These are phyloP conservation scores for Wickerhamiella dianesei DNA, from an alignment of 805 yeast genomes.

Conservation along the genomic window DNA sequence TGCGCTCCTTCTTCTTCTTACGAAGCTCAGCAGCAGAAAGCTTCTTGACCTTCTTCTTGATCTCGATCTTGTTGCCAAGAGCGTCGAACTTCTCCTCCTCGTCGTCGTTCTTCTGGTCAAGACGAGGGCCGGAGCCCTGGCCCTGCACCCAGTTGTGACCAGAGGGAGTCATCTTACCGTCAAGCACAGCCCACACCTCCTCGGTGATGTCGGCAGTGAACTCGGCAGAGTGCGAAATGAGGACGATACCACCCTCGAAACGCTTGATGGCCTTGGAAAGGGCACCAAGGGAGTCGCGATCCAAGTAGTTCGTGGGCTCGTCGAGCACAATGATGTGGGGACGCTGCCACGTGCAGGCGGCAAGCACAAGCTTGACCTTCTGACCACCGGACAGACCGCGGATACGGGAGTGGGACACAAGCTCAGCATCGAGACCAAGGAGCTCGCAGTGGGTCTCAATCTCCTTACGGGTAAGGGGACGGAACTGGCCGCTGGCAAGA, in stretches of 20 bases:
- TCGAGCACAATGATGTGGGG: constrained; percentile 98
- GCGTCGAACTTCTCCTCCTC: constrained; percentile 99
- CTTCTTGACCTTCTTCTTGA: constrained; percentile 93
- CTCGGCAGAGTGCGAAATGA: constrained; percentile 99
- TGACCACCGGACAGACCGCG: constrained; percentile 99
- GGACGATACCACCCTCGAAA: constrained; percentile 99
- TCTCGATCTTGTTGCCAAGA: constrained; percentile 98
- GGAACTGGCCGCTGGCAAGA: constrained; percentile 99
- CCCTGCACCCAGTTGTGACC: constrained; percentile 99
- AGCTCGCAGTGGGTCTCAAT: constrained; percentile 97
- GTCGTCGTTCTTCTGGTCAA: constrained; percentile 86
- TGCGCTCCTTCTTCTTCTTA: constrained; percentile 99
- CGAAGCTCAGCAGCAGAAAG: constrained; percentile 97
- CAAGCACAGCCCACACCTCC: constrained; percentile 99
- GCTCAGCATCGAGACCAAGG: constrained; percentile 97
- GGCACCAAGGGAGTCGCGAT: constrained; percentile 99
- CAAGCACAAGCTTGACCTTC: constrained; percentile 98
- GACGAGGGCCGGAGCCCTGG: constrained; percentile 99
- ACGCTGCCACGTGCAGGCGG: constrained; percentile 99
- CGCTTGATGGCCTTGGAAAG: constrained; percentile 96
- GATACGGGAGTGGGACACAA: constrained; percentile 98
- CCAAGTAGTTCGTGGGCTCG: constrained; percentile 99
- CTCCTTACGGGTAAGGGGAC: constrained; percentile 99
- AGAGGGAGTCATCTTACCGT: constrained; percentile 98
- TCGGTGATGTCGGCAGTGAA: constrained; percentile 98